Evolutionary conservation across 768 basidiomycete genomes (phyloP).

Genomic region (Ramaria sp.): DNA sequence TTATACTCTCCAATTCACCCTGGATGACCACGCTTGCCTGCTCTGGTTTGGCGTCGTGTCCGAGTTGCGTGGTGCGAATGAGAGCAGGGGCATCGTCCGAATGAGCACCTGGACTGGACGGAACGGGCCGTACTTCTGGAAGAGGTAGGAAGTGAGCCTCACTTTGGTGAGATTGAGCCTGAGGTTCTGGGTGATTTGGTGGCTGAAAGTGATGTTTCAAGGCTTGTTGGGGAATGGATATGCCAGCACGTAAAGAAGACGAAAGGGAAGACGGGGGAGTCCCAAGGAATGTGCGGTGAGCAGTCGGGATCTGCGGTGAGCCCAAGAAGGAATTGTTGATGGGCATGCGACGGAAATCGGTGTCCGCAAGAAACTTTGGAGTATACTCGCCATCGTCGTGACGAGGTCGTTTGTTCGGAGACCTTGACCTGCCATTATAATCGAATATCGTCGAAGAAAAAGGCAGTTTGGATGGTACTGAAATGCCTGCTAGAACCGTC

Average conservation of each 20-base stretch:
- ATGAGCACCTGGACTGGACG: constrained; percentile 15
- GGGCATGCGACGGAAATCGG: not conserved
- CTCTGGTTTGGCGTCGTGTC: constrained; percentile 19
- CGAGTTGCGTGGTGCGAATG: constrained; percentile 14
- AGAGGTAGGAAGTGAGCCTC: not conserved
- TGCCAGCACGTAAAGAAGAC: not conserved
- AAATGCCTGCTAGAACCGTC: not conserved
- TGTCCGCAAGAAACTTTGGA: not conserved
- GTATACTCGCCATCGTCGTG: not conserved
- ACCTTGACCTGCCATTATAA: not conserved
- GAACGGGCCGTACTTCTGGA: not conserved
- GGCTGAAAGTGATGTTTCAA: not conserved
- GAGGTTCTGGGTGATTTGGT: not conserved
- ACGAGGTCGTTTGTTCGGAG: not conserved
- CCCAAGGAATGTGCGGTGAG: not conserved
- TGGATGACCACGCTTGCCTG: constrained; percentile 28
- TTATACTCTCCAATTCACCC: constrained; percentile 38
- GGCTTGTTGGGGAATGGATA: not conserved
- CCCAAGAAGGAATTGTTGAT: not conserved
- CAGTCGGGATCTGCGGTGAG: not conserved
- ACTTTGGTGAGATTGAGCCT: not conserved
- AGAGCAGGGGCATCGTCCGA: constrained; percentile 18
- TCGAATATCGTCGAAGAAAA: not conserved
- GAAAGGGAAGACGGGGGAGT: not conserved
- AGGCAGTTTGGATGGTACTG: not conserved